Conservation (phyloP, 306 rosid genomes). For the Ochetophila trinervis region DNA sequence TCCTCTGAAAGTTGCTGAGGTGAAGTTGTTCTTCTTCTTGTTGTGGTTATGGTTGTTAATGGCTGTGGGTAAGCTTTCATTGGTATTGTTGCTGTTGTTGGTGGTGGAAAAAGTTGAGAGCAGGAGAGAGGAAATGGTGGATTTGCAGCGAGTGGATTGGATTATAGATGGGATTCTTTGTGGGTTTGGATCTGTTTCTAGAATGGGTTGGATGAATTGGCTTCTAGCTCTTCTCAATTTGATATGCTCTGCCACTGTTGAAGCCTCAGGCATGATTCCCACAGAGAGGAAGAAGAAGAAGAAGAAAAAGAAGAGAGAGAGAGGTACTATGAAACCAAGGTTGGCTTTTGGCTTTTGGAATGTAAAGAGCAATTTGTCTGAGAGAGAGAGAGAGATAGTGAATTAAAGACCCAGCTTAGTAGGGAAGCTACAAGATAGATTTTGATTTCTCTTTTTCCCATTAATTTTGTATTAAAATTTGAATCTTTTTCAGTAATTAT, state of each 20-base stretch:
- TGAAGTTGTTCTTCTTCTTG: constrained; percentile 60
- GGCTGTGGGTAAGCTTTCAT: constrained; percentile 41
- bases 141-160: constrained; percentile 67
- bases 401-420: constrained; percentile 3
- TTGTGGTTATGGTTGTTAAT: constrained; percentile 33
- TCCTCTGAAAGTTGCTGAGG: constrained; percentile 64
- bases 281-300: constrained; percentile 10
- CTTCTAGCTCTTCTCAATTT: constrained; percentile 71
- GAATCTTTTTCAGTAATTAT: neutral
- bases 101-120: constrained; percentile 55
- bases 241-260: constrained; percentile 39
- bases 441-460: neutral
- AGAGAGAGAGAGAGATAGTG: constrained; percentile 7
- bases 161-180: constrained; percentile 44
- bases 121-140: constrained; percentile 77
- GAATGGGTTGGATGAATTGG: constrained; percentile 50
- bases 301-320: neutral
- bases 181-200: constrained; percentile 57
- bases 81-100: constrained; percentile 26
- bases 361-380: constrained; percentile 12
- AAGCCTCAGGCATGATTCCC: constrained; percentile 51
- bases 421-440: neutral
- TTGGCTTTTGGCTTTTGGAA: constrained; percentile 14
- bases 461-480: neutral
- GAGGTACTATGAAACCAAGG: neutral